Evolutionary conservation across 768 basidiomycete species (phyloP).

Genomic region (Mycena amicta): DNA sequence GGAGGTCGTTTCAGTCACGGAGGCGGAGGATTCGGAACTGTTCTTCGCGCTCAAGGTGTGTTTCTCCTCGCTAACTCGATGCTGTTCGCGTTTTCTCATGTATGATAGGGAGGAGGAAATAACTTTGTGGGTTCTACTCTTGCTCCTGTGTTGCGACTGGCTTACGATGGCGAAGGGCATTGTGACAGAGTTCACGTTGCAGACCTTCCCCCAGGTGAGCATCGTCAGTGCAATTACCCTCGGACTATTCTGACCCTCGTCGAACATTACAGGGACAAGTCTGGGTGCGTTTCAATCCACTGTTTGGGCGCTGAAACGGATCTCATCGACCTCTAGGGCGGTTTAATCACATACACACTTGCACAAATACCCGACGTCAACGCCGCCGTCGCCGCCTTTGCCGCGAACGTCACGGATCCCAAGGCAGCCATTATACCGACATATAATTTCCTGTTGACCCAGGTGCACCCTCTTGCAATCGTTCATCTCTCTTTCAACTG

Average conservation of each 20-base stretch:
- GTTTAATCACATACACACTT: slow-evolving; percentile 39
- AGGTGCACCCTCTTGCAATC: slow-evolving; percentile 32
- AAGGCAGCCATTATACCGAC: slow-evolving; percentile 54
- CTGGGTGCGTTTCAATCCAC: slow-evolving; percentile 45
- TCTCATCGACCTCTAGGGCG: slow-evolving; percentile 41
- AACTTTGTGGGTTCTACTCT: too few species aligned
- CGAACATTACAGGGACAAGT: slow-evolving; percentile 55
- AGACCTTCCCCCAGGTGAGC: neutral
- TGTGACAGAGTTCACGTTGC: neutral
- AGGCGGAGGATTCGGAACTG: slow-evolving; percentile 36
- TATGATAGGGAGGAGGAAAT: slow-evolving; percentile 57
- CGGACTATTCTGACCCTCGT: too few species aligned
- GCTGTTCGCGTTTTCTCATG: neutral
- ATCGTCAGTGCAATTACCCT: neutral
- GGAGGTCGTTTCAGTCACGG: slow-evolving; percentile 38
- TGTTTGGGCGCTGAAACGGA: neutral
- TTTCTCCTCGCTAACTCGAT: neutral
- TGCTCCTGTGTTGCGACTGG: too few species aligned
- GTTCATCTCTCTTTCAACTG: neutral
- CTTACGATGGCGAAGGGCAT: too few species aligned
- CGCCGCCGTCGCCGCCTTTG: slow-evolving; percentile 44
- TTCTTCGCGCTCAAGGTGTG: slow-evolving; percentile 45
- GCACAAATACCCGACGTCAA: slow-evolving; percentile 27
- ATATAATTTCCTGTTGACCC: slow-evolving; percentile 39
- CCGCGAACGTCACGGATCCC: slow-evolving; percentile 46